A percentile compares a stretch with the other conserved stretches of the same genome.
Conservation (phyloP, 1,284 basidiomycete species). For the Wallemia hederae region DNA sequence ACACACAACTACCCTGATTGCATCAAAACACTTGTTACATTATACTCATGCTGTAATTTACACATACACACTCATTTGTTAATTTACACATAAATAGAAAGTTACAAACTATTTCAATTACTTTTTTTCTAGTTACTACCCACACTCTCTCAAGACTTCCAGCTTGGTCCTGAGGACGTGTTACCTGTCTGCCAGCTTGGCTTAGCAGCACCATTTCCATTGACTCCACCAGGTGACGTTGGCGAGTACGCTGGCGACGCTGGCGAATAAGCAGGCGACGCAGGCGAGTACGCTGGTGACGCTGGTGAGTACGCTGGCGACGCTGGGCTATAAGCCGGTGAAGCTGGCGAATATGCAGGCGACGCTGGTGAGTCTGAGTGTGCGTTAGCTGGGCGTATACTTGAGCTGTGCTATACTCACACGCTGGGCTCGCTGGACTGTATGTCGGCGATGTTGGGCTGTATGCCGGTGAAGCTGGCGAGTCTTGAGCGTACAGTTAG, state of each 20-base stretch:
- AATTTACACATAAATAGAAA: neutral
- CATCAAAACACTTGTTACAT: no score
- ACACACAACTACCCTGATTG: no score
- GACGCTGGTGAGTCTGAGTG: slow-evolving; percentile 66
- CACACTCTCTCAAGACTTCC: neutral
- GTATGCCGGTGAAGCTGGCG: slow-evolving; percentile 52
- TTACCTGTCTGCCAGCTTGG: neutral
- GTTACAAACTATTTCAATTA: neutral
- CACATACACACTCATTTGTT: neutral
- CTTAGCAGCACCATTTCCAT: neutral
- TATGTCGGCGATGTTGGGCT: slow-evolving; percentile 39
- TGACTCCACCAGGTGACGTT: slow-evolving; percentile 24
- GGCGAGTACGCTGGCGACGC: slow-evolving; percentile 50
- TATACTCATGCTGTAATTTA: no score
- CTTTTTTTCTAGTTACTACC: neutral
- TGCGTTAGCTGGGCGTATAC: slow-evolving; percentile 39
- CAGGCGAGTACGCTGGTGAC: slow-evolving; percentile 40
- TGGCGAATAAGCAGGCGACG: slow-evolving; percentile 51
- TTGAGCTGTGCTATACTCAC: no score
- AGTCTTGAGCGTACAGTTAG: slow-evolving; percentile 60
- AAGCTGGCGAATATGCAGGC: slow-evolving; percentile 56
- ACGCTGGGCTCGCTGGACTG: slow-evolving; percentile 9
- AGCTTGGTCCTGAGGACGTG: neutral
- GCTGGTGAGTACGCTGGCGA: slow-evolving; percentile 65
- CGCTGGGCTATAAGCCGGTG: slow-evolving; percentile 52